These are phyloP conservation scores for Capronia americana DNA, from an alignment of 2,329 filamentous ascomycete species.

Conservation along the genomic window DNA sequence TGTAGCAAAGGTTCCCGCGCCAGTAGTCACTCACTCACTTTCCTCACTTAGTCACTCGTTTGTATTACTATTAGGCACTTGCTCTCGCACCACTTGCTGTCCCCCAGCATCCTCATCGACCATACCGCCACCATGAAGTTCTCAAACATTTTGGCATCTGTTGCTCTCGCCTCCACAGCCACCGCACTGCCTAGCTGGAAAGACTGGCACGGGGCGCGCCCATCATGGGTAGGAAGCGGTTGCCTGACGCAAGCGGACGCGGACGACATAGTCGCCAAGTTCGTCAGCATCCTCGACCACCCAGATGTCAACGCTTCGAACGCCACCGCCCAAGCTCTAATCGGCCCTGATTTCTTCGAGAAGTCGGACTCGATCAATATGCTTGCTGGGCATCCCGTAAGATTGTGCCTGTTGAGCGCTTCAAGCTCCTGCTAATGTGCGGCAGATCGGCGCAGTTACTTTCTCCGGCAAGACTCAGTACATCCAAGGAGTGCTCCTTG, in stretches of 20 bases:
- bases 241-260: conserved; percentile 32
- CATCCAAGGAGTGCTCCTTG: conserved; percentile 30
- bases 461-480: conserved; percentile 26
- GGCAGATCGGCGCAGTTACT: conserved; percentile 22
- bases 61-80: neutral
- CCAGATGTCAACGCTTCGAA: conserved; percentile 29
- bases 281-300: conserved; percentile 32
- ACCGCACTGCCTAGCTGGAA: conserved; percentile 23
- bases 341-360: conserved; percentile 32
- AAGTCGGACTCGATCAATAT: conserved; percentile 38
- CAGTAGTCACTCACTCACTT: conserved; percentile 3
- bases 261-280: conserved; percentile 31
- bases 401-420: neutral
- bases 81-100: neutral
- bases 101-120: neutral
- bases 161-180: conserved; percentile 22
- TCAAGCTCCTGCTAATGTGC: neutral
- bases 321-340: conserved; percentile 31
- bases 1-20: no score
- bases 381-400: conserved; percentile 31
- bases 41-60: neutral
- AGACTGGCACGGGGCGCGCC: conserved; percentile 17
- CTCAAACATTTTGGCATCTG: conserved; percentile 19
- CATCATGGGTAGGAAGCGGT: neutral
- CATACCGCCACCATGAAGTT: conserved; percentile 28